These are phyloP conservation scores for Candida sp. DNA, from an alignment of 1,139 yeast species.

Conservation along the genomic window DNA sequence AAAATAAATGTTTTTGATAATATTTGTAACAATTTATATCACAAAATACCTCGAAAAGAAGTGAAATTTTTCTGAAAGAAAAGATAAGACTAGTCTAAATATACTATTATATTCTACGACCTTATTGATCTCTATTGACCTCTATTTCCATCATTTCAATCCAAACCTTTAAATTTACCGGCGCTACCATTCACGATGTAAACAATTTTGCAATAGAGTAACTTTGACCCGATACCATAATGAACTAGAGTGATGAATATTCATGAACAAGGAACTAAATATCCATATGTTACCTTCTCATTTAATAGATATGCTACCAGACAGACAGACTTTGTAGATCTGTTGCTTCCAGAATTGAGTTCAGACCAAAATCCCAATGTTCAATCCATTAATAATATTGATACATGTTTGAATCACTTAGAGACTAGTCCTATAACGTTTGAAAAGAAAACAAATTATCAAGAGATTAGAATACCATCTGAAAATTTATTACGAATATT, in stretches of 20 bases:
- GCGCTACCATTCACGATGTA: background rate
- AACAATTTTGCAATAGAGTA: background rate
- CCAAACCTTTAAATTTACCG: background rate
- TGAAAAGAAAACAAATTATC: conserved; percentile 3
- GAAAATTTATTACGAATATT: conserved; percentile 23
- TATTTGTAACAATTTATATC: no score
- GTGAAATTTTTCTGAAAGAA: no score
- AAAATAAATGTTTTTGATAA: no score
- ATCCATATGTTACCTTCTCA: conserved; percentile 2
- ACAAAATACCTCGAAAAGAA: no score
- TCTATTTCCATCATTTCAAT: no score
- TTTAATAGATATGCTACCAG: conserved; percentile 1
- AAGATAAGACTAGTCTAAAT: no score
- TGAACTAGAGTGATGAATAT: background rate
- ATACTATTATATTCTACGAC: no score
- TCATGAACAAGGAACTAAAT: background rate
- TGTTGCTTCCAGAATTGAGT: conserved; percentile 21
- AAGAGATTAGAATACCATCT: conserved; percentile 17
- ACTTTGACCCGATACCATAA: background rate
- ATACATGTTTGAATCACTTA: conserved; percentile 24
- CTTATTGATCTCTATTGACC: no score
- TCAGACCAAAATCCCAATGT: conserved; percentile 16
- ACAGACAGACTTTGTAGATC: conserved; percentile 21
- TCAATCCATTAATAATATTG: conserved; percentile 27
- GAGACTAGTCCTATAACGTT: conserved; percentile 12